phyloP scores from a whole-genome alignment of 1,139 yeast species.

The Diutina scorzettiae region DNA sequence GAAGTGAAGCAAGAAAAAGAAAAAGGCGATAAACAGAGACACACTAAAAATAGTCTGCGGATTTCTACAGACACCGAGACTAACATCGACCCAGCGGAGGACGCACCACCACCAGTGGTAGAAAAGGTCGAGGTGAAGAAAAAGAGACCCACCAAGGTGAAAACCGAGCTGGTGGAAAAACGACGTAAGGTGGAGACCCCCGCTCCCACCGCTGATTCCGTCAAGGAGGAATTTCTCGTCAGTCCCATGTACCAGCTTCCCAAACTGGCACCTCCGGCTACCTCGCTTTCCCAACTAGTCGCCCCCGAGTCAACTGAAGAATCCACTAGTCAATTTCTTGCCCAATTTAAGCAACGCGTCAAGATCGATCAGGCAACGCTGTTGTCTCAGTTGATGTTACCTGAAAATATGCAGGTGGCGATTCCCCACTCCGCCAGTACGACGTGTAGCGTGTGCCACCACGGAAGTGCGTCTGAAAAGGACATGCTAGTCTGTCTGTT shows the following conservation, averaged over 20 bases:
- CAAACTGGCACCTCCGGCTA: not conserved
- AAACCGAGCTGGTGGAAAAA: not conserved
- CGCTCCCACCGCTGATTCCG: not conserved
- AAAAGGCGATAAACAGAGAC: not conserved
- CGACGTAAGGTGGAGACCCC: not conserved
- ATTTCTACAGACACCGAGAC: too few relatives aligned
- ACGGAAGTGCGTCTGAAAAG: not conserved
- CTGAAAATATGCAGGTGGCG: not conserved
- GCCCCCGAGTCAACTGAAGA: constrained; percentile 7
- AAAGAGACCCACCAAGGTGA: not conserved
- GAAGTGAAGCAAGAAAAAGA: not conserved
- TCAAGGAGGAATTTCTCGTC: constrained; percentile 9
- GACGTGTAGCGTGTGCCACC: not conserved
- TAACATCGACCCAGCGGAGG: not conserved
- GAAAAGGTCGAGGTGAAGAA: not conserved
- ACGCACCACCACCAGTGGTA: not conserved
- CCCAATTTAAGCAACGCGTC: constrained; percentile 9
- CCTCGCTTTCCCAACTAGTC: not conserved
- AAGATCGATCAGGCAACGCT: not conserved
- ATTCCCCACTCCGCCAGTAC: not conserved
- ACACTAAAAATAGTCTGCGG: not conserved
- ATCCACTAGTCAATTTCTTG: constrained; percentile 10
- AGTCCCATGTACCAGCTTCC: constrained; percentile 14
- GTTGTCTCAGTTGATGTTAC: not conserved
- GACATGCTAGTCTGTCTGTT: constrained; percentile 45